Percentiles rank a stretch among this genome's conserved stretches.
These are phyloP conservation scores for Rhodotorula sp. DNA, from an alignment of 1,284 basidiomycete genomes.

Conservation along the genomic window DNA sequence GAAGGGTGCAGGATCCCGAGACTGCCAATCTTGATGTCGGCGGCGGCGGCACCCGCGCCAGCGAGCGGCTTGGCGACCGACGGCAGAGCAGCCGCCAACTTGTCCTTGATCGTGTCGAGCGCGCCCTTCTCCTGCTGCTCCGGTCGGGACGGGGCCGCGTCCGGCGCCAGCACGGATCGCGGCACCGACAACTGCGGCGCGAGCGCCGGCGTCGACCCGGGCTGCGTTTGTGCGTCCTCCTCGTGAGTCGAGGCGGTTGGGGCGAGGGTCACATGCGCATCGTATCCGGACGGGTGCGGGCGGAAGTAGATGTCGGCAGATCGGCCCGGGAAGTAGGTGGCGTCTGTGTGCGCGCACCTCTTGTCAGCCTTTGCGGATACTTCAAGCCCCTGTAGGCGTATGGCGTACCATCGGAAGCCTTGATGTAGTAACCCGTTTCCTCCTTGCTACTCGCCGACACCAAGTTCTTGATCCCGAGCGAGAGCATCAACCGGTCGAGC, in stretches of 20 bases:
- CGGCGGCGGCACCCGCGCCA: conserved; percentile 34
- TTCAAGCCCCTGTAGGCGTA: too few species aligned
- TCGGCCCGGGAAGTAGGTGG: conserved; percentile 90
- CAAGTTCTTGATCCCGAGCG: conserved; percentile 83
- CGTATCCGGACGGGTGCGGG: conserved; percentile 53
- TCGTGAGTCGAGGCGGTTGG: conserved; percentile 31
- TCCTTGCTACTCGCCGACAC: conserved; percentile 49
- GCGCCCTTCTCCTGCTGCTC: conserved; percentile 36
- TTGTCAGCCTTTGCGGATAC: not conserved
- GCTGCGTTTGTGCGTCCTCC: conserved; percentile 38
- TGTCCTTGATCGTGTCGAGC: conserved; percentile 52
- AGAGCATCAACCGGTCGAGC: conserved; percentile 89
- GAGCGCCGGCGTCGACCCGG: conserved; percentile 12
- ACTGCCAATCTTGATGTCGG: conserved; percentile 74
- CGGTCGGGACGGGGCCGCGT: conserved; percentile 35
- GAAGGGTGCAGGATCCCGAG: conserved; percentile 86
- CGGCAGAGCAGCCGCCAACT: conserved; percentile 46
- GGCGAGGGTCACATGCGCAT: conserved; percentile 38
- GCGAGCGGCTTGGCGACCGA: conserved; percentile 38
- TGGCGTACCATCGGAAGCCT: conserved; percentile 70
- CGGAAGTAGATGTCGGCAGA: conserved; percentile 88
- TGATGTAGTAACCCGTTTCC: conserved; percentile 82
- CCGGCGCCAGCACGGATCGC: conserved; percentile 19
- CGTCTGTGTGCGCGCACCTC: conserved; percentile 57
- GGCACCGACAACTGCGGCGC: conserved; percentile 19